Conservation (phyloP, 2,329 filamentous ascomycete species). For the Penicillium frequentans region DNA sequence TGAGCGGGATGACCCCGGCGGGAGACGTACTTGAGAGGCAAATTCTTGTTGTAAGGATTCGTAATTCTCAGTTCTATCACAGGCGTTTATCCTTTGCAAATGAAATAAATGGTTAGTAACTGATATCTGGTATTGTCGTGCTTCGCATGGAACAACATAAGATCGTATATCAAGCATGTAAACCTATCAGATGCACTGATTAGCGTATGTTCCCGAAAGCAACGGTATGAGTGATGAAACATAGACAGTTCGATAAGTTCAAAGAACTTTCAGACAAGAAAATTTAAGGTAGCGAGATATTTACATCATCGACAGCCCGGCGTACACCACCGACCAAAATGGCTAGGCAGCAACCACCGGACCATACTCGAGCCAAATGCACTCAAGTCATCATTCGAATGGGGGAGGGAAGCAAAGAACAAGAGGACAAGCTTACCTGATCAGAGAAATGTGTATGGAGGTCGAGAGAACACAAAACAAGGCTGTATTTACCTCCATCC, state of each 20-base stretch:
- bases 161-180: neutral
- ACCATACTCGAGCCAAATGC: constrained; percentile 99
- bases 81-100: constrained; percentile 78
- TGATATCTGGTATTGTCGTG: neutral
- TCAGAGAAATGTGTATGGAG: constrained; percentile 1
- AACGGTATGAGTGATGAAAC: constrained; percentile 8
- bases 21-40: constrained; percentile 74
- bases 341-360: constrained; percentile 62
- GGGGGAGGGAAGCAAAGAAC: constrained; percentile 2
- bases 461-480: neutral
- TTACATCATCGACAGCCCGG: constrained; percentile 94
- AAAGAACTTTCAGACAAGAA: constrained; percentile 70
- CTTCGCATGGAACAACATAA: neutral
- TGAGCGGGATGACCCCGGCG: constrained; percentile 34
- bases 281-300: constrained; percentile 96
- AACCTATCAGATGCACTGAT: constrained; percentile 19
- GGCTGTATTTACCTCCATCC: constrained; percentile 82
- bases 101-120: constrained; percentile 31
- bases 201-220: constrained; percentile 19
- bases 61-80: constrained; percentile 88
- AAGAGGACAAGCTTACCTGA: constrained; percentile 21
- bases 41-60: constrained; percentile 80
- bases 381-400: constrained; percentile 96
- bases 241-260: constrained; percentile 12
- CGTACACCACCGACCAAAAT: constrained; percentile 68